Evolutionary conservation across 164 flowering plant genomes (phyloP).

Genomic region (Nymphaea colorata): DNA sequence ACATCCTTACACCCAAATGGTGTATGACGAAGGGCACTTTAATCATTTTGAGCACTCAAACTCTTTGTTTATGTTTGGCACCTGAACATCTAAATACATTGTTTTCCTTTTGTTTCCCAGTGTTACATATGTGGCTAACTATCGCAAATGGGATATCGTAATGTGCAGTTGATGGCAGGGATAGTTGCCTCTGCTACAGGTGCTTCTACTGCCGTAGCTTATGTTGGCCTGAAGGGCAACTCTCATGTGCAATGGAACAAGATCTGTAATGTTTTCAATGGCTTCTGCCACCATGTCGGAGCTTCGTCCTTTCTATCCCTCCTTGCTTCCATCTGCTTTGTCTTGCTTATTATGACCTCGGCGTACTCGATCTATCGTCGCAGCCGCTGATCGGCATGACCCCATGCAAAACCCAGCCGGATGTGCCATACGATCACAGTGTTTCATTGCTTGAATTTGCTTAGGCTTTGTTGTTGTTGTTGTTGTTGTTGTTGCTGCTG

Average conservation of each 20-base stretch:
- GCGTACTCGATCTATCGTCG: slow-evolving; percentile 14
- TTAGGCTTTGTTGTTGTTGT: too few relatives aligned
- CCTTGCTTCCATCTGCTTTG: slow-evolving; percentile 21
- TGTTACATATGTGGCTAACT: not conserved
- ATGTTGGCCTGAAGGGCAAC: slow-evolving; percentile 26
- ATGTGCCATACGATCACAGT: too few relatives aligned
- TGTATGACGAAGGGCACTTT: too few relatives aligned
- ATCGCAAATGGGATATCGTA: not conserved
- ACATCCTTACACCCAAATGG: too few relatives aligned
- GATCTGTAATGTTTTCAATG: slow-evolving; percentile 38
- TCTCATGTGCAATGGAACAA: slow-evolving; percentile 44
- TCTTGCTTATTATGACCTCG: slow-evolving; percentile 26
- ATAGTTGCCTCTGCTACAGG: not conserved
- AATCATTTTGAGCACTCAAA: not conserved
- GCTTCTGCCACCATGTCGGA: slow-evolving; percentile 39
- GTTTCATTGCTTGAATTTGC: too few relatives aligned
- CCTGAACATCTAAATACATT: too few relatives aligned
- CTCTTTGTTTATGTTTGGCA: too few relatives aligned
- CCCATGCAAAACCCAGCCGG: not conserved
- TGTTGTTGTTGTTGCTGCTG: too few relatives aligned
- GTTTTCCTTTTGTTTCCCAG: not conserved
- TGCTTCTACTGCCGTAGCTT: not conserved
- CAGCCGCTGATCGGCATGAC: not conserved
- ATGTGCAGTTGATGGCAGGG: not conserved
- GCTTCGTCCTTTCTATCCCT: slow-evolving; percentile 28